phyloP scores from a whole-genome alignment of 2,329 filamentous ascomycete genomes.

The Davidsoniella virescens region DNA sequence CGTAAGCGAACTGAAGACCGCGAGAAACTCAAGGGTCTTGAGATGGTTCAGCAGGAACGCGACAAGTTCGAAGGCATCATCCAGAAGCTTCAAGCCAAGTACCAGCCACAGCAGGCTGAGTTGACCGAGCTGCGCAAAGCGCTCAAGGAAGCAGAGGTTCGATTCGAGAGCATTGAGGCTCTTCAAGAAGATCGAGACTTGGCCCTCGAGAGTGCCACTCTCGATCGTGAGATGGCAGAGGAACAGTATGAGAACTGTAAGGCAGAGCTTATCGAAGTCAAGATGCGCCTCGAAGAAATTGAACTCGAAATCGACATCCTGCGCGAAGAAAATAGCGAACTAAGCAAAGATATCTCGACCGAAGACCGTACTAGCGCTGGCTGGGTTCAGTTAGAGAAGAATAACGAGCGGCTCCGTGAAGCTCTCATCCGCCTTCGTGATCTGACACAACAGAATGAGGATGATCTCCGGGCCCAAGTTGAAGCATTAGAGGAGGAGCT shows the following conservation, averaged over 20 bases:
- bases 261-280: constrained; percentile 61
- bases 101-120: constrained; percentile 70
- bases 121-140: constrained; percentile 59
- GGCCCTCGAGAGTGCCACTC: constrained; percentile 66
- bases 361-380: constrained; percentile 77
- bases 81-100: constrained; percentile 79
- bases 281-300: constrained; percentile 64
- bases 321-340: constrained; percentile 71
- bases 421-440: constrained; percentile 74
- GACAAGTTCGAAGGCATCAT: constrained; percentile 74
- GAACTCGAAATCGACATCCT: constrained; percentile 79
- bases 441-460: constrained; percentile 70
- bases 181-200: constrained; percentile 75
- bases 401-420: constrained; percentile 74
- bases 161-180: constrained; percentile 36
- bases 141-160: constrained; percentile 57
- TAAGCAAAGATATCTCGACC: constrained; percentile 67
- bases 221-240: constrained; percentile 94
- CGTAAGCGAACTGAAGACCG: constrained; percentile 74
- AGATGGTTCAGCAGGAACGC: constrained; percentile 58
- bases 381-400: constrained; percentile 82
- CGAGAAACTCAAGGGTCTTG: constrained; percentile 65
- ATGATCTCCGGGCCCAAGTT: constrained; percentile 60
- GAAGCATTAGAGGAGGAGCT: constrained; percentile 57
- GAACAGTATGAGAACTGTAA: constrained; percentile 74